Base-by-base conservation (phyloP, 176 grass and related monocot genomes). In the Rhipidocladum racemiflorum region DNA sequence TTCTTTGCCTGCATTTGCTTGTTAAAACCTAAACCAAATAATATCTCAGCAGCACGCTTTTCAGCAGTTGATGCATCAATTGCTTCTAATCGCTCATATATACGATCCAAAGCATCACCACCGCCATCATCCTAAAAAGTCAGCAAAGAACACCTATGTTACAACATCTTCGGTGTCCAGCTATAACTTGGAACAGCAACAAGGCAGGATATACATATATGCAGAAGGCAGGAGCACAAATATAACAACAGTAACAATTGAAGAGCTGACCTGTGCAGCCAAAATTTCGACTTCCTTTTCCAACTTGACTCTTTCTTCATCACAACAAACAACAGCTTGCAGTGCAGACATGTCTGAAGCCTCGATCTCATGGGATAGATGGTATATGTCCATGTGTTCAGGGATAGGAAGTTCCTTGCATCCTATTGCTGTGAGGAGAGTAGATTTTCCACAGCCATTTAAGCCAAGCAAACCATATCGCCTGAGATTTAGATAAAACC, bases 341-440 rank as follows among this genome's bases (percentile, higher is more conserved):
- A 95, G 85, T n/a, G 96, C 65, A 16, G 96, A 93, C 92, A 98
- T 98, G 84, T 98, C 90, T 14, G 96, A 98, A 85, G 96, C 96
- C 49, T 98, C 96, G 65, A 98, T 98, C 85, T 98, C 96, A 45
- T 77, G 81, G 36, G 53, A 75, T 6, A 98, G 88, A 74, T 98
- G 96, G 72, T 93, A 91, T 34, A 98, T 98, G 80, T 98, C 96
- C 96, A 98, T 98, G 76, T 98, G 96, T 27, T 95, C 92, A 71
- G 92, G 96, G 65, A 98, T 98, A 12, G 96, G 96, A 53, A 98
- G 86, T 75, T 95, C 96, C 78, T 87, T 89, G 79, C 85, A 86
- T 76, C 96, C 96, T 65, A 98, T 87, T 65, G 96, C 78, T 54
- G 90, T 68, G 77, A 98, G 96, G 49, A 95, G 89, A n/a, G 92